A percentile compares a stretch with the other conserved stretches of the same genome.
These are phyloP conservation scores for Xerocomellus dryophilus DNA, from an alignment of 768 basidiomycete genomes.

Conservation along the genomic window DNA sequence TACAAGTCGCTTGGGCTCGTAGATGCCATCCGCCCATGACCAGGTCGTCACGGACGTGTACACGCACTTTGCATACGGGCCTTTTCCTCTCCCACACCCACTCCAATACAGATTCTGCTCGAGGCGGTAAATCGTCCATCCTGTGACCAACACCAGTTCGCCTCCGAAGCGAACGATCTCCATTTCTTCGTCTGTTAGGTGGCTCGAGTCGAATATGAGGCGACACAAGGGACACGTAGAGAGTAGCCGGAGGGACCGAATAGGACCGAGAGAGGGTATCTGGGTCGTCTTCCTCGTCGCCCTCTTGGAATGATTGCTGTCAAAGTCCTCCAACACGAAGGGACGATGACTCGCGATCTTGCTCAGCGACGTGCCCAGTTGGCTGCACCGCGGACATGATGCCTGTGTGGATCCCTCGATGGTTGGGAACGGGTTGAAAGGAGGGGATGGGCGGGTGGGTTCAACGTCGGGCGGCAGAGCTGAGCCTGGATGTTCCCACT, in stretches of 20 bases:
- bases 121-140: not conserved
- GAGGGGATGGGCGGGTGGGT: not conserved
- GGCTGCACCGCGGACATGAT: constrained; percentile 3
- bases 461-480: not conserved
- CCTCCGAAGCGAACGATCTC: not conserved
- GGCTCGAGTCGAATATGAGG: constrained; percentile 10
- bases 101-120: not conserved
- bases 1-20: not conserved
- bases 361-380: not conserved
- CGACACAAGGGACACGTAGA: constrained; percentile 12
- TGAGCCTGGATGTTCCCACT: not conserved
- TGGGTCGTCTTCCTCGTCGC: not conserved
- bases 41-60: not conserved
- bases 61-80: constrained; percentile 9
- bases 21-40: not conserved
- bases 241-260: constrained; percentile 4
- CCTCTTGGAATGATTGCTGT: not conserved
- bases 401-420: not conserved
- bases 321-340: not conserved
- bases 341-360: not conserved
- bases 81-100: not conserved
- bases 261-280: constrained; percentile 1
- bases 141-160: not conserved
- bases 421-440: not conserved
- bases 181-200: constrained; percentile 2